Percentiles rank a stretch among this genome's conserved stretches.
phyloP scores from a whole-genome alignment of 768 basidiomycete genomes.

The Tylopilus sp. region DNA sequence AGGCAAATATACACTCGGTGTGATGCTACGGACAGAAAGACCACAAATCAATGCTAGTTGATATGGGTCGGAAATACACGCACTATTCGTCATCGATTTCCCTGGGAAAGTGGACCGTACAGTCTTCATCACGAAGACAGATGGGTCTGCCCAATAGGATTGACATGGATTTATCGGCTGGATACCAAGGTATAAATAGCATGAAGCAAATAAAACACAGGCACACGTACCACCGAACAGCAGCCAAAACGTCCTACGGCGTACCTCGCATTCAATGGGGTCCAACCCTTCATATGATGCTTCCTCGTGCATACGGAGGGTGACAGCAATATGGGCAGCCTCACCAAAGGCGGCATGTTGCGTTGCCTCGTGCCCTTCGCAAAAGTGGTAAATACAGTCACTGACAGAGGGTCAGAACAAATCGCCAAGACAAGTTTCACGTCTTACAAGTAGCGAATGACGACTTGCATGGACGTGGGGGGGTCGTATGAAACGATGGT shows the following conservation, averaged over 20 bases:
- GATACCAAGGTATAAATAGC: background rate
- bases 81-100: conserved; percentile 90
- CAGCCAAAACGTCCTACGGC: conserved; percentile 87
- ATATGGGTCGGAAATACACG: conserved; percentile 35
- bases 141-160: conserved; percentile 82
- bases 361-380: conserved; percentile 83
- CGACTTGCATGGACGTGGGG: conserved; percentile 79
- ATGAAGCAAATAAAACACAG: background rate
- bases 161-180: conserved; percentile 89
- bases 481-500: conserved; percentile 80
- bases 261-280: conserved; percentile 83
- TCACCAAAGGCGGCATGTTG: conserved; percentile 88
- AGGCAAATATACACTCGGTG: conserved; percentile 75
- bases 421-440: background rate
- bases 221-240: conserved; percentile 71
- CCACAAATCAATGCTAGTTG: conserved; percentile 12
- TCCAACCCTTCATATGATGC: conserved; percentile 76
- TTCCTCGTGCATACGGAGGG: conserved; percentile 84
- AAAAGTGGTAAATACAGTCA: conserved; percentile 84
- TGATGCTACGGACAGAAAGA: conserved; percentile 52
- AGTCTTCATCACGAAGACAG: conserved; percentile 86
- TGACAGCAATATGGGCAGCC: conserved; percentile 79
- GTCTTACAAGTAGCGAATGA: conserved; percentile 84
- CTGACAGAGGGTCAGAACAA: conserved; percentile 36
- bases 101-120: conserved; percentile 83